Conservation (phyloP, 306 rosid species). For the Alnus rubra region DNA sequence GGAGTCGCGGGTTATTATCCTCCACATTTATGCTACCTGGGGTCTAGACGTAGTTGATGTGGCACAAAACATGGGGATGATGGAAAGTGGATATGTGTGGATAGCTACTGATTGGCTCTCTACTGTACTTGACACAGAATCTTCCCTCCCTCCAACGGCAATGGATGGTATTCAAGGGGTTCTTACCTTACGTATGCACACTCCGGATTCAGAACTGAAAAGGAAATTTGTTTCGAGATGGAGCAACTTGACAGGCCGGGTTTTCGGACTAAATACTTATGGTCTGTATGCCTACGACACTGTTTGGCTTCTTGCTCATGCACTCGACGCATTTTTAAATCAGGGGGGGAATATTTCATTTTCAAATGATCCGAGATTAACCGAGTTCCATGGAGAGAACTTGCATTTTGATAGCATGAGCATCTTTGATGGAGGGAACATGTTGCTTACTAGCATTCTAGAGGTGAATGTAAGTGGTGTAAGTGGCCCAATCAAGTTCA, state of each 20-base stretch:
- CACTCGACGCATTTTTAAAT: constrained; percentile 64
- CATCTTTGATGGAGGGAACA: constrained; percentile 61
- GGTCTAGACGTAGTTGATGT: constrained; percentile 55
- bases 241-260: constrained; percentile 54
- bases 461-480: constrained; percentile 66
- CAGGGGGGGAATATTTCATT: constrained; percentile 64
- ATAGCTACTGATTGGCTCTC: constrained; percentile 82
- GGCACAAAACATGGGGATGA: constrained; percentile 75
- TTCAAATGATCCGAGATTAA: constrained; percentile 57
- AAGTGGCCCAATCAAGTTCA: constrained; percentile 60
- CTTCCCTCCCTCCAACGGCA: constrained; percentile 37
- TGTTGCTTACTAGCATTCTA: constrained; percentile 47
- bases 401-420: constrained; percentile 68
- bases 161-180: constrained; percentile 73
- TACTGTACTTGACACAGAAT: constrained; percentile 49
- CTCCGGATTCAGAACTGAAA: constrained; percentile 65
- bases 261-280: constrained; percentile 51
- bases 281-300: constrained; percentile 83
- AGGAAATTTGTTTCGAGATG: constrained; percentile 68
- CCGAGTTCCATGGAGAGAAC: constrained; percentile 27
- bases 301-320: constrained; percentile 78
- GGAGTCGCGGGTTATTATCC: constrained; percentile 73
- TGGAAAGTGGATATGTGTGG: constrained; percentile 87
- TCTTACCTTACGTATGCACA: constrained; percentile 61
- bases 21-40: constrained; percentile 45